phyloP scores from a whole-genome alignment of 768 basidiomycete species.

The Lactarius pseudohatsudake region DNA sequence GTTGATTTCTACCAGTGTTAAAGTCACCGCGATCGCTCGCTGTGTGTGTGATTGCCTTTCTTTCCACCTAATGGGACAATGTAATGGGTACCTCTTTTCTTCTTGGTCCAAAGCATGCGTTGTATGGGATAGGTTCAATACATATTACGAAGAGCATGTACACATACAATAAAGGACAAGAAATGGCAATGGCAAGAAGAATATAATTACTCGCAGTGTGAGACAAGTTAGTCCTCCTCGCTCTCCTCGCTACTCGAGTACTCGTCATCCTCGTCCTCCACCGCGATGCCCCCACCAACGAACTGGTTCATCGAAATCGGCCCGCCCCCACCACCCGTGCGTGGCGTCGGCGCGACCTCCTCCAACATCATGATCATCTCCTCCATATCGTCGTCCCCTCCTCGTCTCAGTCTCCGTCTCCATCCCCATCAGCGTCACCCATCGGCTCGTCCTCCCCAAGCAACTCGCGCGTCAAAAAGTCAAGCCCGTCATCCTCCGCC shows the following conservation, averaged over 20 bases:
- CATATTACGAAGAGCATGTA: constrained; percentile 11
- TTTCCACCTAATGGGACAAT: too few relatives aligned
- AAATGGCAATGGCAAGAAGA: not conserved
- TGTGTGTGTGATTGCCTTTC: not conserved
- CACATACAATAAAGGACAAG: not conserved
- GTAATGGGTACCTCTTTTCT: not conserved
- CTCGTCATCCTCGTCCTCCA: constrained; percentile 48
- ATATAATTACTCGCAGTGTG: not conserved
- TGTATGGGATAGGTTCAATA: not conserved
- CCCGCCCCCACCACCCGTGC: constrained; percentile 24
- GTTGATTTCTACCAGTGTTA: not conserved
- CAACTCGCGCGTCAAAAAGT: constrained; percentile 27
- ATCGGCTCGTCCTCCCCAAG: constrained; percentile 23
- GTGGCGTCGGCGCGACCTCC: constrained; percentile 20
- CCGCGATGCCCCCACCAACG: constrained; percentile 39
- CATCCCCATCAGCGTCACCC: constrained; percentile 34
- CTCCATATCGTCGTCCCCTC: constrained; percentile 53
- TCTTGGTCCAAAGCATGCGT: too few relatives aligned
- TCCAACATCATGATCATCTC: constrained; percentile 35
- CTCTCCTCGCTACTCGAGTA: constrained; percentile 54
- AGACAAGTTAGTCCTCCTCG: constrained; percentile 35
- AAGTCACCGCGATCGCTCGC: not conserved
- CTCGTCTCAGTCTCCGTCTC: constrained; percentile 29
- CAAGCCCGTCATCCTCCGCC: constrained; percentile 39
- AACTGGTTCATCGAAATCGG: constrained; percentile 54